phyloP scores from a whole-genome alignment of 2,329 filamentous ascomycete genomes.

The Botryotinia globosa region DNA sequence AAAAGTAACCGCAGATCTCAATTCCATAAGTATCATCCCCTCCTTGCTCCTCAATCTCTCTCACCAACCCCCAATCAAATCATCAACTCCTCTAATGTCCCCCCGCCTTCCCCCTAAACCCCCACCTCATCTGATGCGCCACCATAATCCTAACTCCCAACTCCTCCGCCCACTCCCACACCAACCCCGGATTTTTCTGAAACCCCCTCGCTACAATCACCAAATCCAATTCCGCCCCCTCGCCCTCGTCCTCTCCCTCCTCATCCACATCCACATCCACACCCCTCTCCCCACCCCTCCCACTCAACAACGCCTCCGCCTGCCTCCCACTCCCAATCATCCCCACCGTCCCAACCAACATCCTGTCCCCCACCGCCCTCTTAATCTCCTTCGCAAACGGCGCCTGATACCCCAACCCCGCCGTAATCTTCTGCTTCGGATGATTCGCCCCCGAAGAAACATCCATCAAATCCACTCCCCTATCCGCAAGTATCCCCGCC shows the following conservation, averaged over 20 bases:
- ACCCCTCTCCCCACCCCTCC: slow-evolving; percentile 37
- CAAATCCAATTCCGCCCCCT: slow-evolving; percentile 47
- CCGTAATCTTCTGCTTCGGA: slow-evolving; percentile 53
- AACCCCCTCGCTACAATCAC: slow-evolving; percentile 52
- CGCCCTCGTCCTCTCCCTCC: slow-evolving; percentile 38
- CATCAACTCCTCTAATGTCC: neutral
- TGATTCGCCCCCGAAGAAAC: slow-evolving; percentile 68
- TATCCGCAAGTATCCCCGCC: slow-evolving; percentile 59
- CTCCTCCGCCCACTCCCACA: slow-evolving; percentile 56
- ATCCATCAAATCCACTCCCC: slow-evolving; percentile 73
- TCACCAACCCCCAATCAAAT: neutral
- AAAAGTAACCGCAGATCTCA: neutral
- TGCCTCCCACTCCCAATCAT: slow-evolving; percentile 46
- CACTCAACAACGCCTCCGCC: slow-evolving; percentile 49
- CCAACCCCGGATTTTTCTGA: slow-evolving; percentile 57
- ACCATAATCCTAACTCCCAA: slow-evolving; percentile 47
- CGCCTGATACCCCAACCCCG: slow-evolving; percentile 66
- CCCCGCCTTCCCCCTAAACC: slow-evolving; percentile 46
- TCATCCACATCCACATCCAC: slow-evolving; percentile 40
- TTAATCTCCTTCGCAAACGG: slow-evolving; percentile 69
- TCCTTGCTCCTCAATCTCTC: too few relatives aligned
- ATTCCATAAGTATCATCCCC: neutral
- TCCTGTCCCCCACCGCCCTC: slow-evolving; percentile 63
- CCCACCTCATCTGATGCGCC: slow-evolving; percentile 56
- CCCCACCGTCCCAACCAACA: slow-evolving; percentile 49